A percentile compares a stretch with the other conserved stretches of the same genome.
These are phyloP conservation scores for Gentiana straminea DNA, from an alignment of 257 asterid genomes.

Conservation along the genomic window DNA sequence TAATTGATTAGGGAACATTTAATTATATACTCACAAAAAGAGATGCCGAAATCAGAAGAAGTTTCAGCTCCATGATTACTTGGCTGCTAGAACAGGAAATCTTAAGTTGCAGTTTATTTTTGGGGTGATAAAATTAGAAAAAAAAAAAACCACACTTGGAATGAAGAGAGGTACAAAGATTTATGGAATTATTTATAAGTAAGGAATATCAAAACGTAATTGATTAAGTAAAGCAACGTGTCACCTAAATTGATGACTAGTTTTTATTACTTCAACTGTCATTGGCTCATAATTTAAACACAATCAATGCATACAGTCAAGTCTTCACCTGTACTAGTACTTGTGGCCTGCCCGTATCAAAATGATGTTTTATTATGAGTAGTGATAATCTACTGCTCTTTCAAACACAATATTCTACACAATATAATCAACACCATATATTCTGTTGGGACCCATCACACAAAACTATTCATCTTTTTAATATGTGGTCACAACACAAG, in stretches of 20 bases:
- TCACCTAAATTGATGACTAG: slow-evolving; percentile 23
- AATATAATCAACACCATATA: no score
- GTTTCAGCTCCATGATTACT: slow-evolving; percentile 38
- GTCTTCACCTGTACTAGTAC: slow-evolving; percentile 4
- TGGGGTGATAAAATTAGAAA: no score
- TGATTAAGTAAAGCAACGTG: slow-evolving; percentile 16
- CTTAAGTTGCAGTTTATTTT: background rate
- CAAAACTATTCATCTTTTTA: no score
- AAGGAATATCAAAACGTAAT: background rate
- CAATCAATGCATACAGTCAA: slow-evolving; percentile 14
- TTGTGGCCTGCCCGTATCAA: no score
- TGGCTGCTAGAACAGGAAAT: background rate
- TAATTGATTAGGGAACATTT: no score
- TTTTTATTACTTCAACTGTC: slow-evolving; percentile 31
- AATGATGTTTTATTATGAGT: no score
- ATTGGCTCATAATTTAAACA: slow-evolving; percentile 9
- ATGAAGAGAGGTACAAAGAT: slow-evolving; percentile 1
- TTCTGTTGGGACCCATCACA: no score
- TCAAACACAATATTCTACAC: no score
- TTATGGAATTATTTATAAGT: slow-evolving; percentile 21
- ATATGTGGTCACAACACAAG: no score
- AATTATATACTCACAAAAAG: slow-evolving; percentile 48
- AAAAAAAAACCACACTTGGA: background rate
- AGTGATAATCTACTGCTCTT: no score
- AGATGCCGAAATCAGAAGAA: slow-evolving; percentile 30